Evolutionary conservation across 2,329 filamentous ascomycete genomes (phyloP), one percentile per base, ranked within the genome.

Genomic region (Trichoderma aggressivum): DNA sequence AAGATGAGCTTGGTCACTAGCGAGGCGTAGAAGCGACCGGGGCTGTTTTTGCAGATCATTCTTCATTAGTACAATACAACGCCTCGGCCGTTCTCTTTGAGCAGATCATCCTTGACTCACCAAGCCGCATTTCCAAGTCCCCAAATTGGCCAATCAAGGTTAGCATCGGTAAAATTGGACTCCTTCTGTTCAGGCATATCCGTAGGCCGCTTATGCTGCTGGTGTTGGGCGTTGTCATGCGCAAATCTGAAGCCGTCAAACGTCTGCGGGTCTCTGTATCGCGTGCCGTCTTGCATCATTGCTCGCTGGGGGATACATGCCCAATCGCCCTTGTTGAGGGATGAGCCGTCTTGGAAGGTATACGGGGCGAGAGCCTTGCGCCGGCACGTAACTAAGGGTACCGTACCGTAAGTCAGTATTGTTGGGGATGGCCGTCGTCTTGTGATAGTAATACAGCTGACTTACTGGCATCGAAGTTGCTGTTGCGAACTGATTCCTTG

Each of bases 241-340:
- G 55, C 70, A 14, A 71, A 72, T n/a, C 68, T 47, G 34, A 72
- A 70, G 53, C 71, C 68, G 12, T 71, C 68, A 30, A 71, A 72
- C 1, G 21, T 18, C 7, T 61, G 50, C n/a, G 71, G n/a, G 12
- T 67, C 47, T 16, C 21, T 24, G 32, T 72, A 71, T 16, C 60
- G 36, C 10, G 30, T 21, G 53, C 26, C 11, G 16, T 72, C 61
- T 2, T 43, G 67, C 60, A 72, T 50, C 56, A 72, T 68, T 14
- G 68, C 61, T 24, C 39, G 39, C 7, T 61, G 66, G 16, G 56
- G 56, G 7, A 69, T 18, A 11, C 66, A 69, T 26, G 30, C 66
- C 66, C 66, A 69, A 21, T 69, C 56, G 26, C 56, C 66, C 6
- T 21, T 60, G 14, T 26, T 61, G 53, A 72, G 5, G 7, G 36